Evolutionary conservation across 768 basidiomycete species (phyloP).

Genomic region (Suillus luteus): DNA sequence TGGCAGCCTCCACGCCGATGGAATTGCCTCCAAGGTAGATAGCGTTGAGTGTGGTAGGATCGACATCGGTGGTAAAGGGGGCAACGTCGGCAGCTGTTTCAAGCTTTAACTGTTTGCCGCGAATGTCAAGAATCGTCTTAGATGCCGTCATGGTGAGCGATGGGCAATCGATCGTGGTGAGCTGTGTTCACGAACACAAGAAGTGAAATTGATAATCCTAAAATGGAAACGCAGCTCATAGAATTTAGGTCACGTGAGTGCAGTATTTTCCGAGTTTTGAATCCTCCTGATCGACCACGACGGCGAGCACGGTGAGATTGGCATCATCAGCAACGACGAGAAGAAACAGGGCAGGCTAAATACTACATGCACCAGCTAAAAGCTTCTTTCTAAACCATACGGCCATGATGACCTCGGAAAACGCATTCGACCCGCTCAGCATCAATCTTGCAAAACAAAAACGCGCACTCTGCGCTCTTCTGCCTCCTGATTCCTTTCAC

Average conservation of each 20-base stretch:
- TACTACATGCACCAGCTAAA: not conserved
- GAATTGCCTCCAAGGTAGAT: constrained; percentile 95
- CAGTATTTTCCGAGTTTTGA: constrained; percentile 1
- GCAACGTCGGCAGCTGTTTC: constrained; percentile 73
- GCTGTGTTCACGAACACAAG: not conserved
- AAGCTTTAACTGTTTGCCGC: constrained; percentile 61
- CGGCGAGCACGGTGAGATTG: not conserved
- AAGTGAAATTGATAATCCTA: constrained; percentile 22
- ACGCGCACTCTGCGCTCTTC: constrained; percentile 42
- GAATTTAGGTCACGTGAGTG: constrained; percentile 25
- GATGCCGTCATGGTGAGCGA: constrained; percentile 21
- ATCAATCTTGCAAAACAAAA: constrained; percentile 62
- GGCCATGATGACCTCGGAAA: not conserved
- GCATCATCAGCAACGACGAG: constrained; percentile 10
- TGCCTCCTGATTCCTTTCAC: constrained; percentile 47
- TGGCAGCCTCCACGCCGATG: constrained; percentile 86
- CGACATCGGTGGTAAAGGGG: constrained; percentile 65
- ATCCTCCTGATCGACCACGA: not conserved
- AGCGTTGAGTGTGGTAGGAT: constrained; percentile 74
- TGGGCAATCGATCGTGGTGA: not conserved
- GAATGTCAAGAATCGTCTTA: constrained; percentile 29
- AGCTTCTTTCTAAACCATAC: not conserved
- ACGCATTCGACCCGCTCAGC: constrained; percentile 54
- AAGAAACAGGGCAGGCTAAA: not conserved
- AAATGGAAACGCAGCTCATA: constrained; percentile 17